These are phyloP conservation scores for Mimosa bimucronata DNA, from an alignment of 306 rosid species.

Conservation along the genomic window DNA sequence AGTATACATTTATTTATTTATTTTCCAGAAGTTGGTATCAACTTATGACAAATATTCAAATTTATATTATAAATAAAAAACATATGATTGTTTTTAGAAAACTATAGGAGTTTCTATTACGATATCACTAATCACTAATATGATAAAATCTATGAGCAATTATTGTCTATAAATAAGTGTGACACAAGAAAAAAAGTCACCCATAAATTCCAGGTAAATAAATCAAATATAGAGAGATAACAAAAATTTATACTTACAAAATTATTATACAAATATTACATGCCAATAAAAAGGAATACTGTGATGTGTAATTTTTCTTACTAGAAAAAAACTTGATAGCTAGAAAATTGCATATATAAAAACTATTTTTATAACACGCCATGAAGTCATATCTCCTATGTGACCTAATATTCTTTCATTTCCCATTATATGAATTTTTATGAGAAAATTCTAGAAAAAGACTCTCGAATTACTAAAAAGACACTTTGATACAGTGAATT, in stretches of 20 bases:
- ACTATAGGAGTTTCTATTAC: not conserved
- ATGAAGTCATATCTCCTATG: not conserved
- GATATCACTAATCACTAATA: not conserved
- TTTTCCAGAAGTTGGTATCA: not conserved
- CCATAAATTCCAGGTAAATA: not conserved
- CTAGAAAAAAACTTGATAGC: not conserved
- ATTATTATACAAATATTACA: too few relatives aligned
- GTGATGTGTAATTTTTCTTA: not conserved
- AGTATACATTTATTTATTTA: not conserved
- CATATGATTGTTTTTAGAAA: not conserved
- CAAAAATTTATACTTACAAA: too few relatives aligned
- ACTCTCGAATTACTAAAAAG: too few relatives aligned
- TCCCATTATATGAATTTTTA: too few relatives aligned
- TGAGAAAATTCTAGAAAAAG: too few relatives aligned
- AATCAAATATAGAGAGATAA: too few relatives aligned
- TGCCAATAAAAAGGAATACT: too few relatives aligned
- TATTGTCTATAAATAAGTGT: too few relatives aligned
- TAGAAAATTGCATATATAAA: not conserved
- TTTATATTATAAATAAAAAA: too few relatives aligned
- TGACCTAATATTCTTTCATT: not conserved
- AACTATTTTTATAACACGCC: not conserved
- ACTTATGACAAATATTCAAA: too few relatives aligned
- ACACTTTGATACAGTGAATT: too few relatives aligned
- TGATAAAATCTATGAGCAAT: too few relatives aligned
- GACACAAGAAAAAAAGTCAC: not conserved